These are phyloP conservation scores for Cytospora paraplurivora DNA, from an alignment of 2,329 filamentous ascomycete genomes.

Conservation along the genomic window DNA sequence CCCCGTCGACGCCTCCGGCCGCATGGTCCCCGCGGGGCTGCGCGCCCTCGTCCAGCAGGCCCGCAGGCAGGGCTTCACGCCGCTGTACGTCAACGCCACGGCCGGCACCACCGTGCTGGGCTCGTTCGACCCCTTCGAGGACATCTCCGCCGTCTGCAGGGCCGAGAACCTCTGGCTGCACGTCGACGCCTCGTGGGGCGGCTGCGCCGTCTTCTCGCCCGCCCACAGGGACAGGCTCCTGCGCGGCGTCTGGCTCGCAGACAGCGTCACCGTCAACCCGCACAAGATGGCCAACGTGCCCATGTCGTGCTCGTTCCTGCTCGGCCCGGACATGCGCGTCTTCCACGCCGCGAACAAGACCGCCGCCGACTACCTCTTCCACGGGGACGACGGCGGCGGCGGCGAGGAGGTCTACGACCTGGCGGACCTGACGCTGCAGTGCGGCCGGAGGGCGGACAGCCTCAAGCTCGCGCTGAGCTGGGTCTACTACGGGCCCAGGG, in stretches of 20 bases:
- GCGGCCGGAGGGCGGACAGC: constrained; percentile 81
- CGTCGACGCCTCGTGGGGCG: constrained; percentile 91
- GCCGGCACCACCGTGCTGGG: constrained; percentile 93
- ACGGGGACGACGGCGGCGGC: constrained; percentile 51
- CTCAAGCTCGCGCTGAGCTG: constrained; percentile 87
- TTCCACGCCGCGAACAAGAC: constrained; percentile 87
- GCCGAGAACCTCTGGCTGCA: constrained; percentile 84
- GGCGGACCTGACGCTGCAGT: constrained; percentile 90
- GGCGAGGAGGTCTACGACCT: constrained; percentile 75
- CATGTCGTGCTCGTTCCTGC: constrained; percentile 85
- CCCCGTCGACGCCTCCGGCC: constrained; percentile 70
- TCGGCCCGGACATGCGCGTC: constrained; percentile 72
- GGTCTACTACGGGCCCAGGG: constrained; percentile 81
- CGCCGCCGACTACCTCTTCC: constrained; percentile 84
- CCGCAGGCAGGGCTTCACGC: constrained; percentile 69
- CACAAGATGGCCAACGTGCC: constrained; percentile 98
- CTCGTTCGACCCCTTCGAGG: constrained; percentile 78
- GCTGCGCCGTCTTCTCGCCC: constrained; percentile 75
- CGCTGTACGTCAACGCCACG: constrained; percentile 94
- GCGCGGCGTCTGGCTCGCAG: constrained; percentile 69
- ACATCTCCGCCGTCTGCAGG: constrained; percentile 70
- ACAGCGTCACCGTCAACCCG: constrained; percentile 86
- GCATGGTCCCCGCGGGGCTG: constrained; percentile 70
- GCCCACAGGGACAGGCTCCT: constrained; percentile 63
- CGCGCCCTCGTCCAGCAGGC: constrained; percentile 63